Evolutionary conservation across 2,329 filamentous ascomycete species (phyloP), one percentile per base, ranked within the genome.

Genomic region (Calonectria henricotiae): DNA sequence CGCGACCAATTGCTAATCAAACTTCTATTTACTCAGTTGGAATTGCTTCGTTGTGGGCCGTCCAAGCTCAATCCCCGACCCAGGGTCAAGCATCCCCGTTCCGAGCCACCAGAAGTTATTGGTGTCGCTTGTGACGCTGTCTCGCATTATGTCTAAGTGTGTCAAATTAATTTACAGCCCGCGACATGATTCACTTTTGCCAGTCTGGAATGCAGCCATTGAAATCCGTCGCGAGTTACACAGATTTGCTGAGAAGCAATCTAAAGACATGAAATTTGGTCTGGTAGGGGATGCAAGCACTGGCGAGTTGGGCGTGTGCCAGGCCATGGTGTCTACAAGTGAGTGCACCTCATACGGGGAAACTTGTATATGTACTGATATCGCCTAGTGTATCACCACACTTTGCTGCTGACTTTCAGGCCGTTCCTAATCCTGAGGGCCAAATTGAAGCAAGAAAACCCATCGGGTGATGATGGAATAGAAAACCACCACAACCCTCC

Each of bases 391-490:
- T 86, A 85, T 51, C 82, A 85, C 35, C 83, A 84, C 58, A 84
- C 82, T 1, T 70, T 85, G 1, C 72, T 85, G 4, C 69, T 86
- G 7, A 85, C 83, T 0, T 85, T 85, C 63, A 80, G 84, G 0
- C 84, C 84, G 5, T 86, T 86, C 65, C 67, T 86, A 30, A 83
- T 85, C 9, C 80, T 86, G 25, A 79, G 84, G 20, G 83, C 83
- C 4, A 83, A 84, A 67, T 77, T 83, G 73, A 82, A 79, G 60
- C 78, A 81, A 9, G 80, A 83, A 39, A 73, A 68, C 32, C 44
- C 65, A n/a, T 35, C 66, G 1, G 17, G 47, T 20, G 44, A 41
- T 30, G 46, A 46, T 35, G 69, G 35, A 3, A 43, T 68, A 1
- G 71, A 72, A 8, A 72, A 60, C 8, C 25, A 73, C 7, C 76